phyloP scores from a whole-genome alignment of 768 basidiomycete genomes.

The Leccinum broughii region DNA sequence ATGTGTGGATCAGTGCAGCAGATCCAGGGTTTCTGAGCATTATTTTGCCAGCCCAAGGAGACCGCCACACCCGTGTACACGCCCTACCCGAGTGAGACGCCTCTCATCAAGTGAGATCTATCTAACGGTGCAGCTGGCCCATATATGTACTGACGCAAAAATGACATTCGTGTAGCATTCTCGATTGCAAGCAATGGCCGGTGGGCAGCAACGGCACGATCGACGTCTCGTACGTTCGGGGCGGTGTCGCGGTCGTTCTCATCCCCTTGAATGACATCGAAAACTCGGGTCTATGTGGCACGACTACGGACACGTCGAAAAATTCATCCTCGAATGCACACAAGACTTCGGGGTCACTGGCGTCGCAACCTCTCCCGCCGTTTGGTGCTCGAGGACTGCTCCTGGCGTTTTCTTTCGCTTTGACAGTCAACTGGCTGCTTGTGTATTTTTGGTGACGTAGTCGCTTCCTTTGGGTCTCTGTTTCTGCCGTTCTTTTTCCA shows the following conservation, averaged over 20 bases:
- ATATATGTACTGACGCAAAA: background rate
- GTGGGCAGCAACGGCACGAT: conserved; percentile 67
- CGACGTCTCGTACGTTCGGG: conserved; percentile 59
- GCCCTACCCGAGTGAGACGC: conserved; percentile 47
- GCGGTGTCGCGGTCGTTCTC: conserved; percentile 50
- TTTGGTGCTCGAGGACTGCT: background rate
- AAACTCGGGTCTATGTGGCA: conserved; percentile 41
- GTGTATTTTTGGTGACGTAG: background rate
- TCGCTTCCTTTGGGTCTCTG: background rate
- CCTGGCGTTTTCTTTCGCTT: background rate
- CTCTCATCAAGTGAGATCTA: conserved; percentile 55
- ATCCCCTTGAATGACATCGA: conserved; percentile 36
- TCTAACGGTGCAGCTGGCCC: background rate
- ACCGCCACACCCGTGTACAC: conserved; percentile 57
- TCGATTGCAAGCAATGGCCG: conserved; percentile 66
- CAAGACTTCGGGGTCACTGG: background rate
- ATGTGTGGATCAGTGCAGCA: background rate
- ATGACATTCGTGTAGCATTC: conserved; percentile 40
- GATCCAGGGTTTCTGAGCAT: background rate
- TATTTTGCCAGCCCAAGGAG: conserved; percentile 46
- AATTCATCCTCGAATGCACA: too few relatives aligned
- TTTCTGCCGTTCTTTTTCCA: background rate
- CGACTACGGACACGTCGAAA: background rate
- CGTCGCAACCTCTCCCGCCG: background rate
- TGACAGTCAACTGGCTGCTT: too few relatives aligned